phyloP scores from a whole-genome alignment of 352 stramenopile species.

The Phytophthora pluvialis region DNA sequence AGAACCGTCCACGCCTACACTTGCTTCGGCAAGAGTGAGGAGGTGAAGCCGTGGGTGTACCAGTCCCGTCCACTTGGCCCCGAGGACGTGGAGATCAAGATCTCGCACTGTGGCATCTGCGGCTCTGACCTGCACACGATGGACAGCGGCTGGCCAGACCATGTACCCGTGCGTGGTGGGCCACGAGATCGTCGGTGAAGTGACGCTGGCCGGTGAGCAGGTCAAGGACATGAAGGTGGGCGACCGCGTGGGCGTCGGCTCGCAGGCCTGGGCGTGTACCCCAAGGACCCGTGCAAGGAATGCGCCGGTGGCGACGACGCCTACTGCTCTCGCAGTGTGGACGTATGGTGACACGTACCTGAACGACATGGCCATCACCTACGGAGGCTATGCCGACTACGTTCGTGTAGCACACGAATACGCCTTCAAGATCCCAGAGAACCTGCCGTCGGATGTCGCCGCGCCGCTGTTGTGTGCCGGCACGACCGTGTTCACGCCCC shows the following conservation, averaged over 20 bases:
- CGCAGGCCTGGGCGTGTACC: conserved; percentile 52
- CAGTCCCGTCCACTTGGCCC: conserved; percentile 48
- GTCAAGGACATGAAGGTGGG: conserved; percentile 75
- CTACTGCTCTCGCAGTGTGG: conserved; percentile 53
- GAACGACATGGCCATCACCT: conserved; percentile 45
- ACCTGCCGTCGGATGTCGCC: conserved; percentile 55
- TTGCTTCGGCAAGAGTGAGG: conserved; percentile 41
- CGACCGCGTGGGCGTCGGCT: conserved; percentile 81
- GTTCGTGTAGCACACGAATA: conserved; percentile 71
- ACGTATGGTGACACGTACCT: conserved; percentile 64
- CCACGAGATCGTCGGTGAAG: conserved; percentile 64
- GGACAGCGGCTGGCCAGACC: conserved; percentile 50
- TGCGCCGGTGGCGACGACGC: conserved; percentile 66
- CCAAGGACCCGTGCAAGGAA: conserved; percentile 23
- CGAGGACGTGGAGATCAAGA: conserved; percentile 59
- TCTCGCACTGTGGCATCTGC: conserved; percentile 12
- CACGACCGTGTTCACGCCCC: conserved; percentile 80
- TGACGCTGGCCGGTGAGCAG: conserved; percentile 41
- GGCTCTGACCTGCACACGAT: conserved; percentile 45
- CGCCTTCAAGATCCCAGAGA: conserved; percentile 79
- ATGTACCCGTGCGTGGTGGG: conserved; percentile 54
- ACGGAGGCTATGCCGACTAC: conserved; percentile 75
- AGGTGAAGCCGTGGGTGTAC: conserved; percentile 50
- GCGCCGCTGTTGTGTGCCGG: conserved; percentile 87
- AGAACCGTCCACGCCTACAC: conserved; percentile 54